These are phyloP conservation scores for Penicillium expansum DNA, from an alignment of 2,329 filamentous ascomycete genomes.

Conservation along the genomic window DNA sequence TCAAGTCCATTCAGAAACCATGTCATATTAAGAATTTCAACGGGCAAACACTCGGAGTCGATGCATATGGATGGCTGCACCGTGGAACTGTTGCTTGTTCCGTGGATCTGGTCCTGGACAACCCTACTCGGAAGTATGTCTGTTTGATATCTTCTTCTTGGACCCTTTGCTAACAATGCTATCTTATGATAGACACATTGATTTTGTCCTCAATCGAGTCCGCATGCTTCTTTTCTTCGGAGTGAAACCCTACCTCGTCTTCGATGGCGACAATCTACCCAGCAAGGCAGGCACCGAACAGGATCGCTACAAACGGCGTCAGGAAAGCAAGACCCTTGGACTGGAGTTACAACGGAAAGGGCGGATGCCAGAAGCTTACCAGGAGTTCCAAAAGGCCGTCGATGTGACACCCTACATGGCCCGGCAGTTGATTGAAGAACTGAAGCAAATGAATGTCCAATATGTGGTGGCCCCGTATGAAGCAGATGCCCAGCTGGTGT, in stretches of 20 bases:
- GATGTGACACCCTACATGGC: constrained; percentile 98
- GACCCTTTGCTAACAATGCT: constrained; percentile 12
- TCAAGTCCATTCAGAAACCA: constrained; percentile 94
- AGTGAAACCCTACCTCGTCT: constrained; percentile 90
- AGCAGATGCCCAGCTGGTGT: constrained; percentile 94
- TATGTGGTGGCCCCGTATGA: constrained; percentile 97
- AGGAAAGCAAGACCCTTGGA: constrained; percentile 72
- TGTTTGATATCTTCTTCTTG: background rate
- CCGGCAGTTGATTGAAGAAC: constrained; percentile 80
- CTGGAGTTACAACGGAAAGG: constrained; percentile 78
- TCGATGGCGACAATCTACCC: constrained; percentile 91
- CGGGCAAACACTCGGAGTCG: constrained; percentile 87
- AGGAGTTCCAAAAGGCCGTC: constrained; percentile 89
- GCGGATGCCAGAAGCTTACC: constrained; percentile 73
- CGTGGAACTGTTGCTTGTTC: constrained; percentile 87
- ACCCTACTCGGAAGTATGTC: constrained; percentile 78
- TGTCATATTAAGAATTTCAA: constrained; percentile 81
- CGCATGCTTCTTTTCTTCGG: constrained; percentile 93
- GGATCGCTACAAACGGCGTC: constrained; percentile 69
- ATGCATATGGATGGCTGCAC: constrained; percentile 98
- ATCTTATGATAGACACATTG: constrained; percentile 66
- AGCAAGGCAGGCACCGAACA: constrained; percentile 88
- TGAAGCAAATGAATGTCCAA: constrained; percentile 74
- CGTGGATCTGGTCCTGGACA: constrained; percentile 82
- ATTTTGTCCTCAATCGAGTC: constrained; percentile 85